Conservation (phyloP, 805 yeast species). For the Jamesozyma rosinii region DNA sequence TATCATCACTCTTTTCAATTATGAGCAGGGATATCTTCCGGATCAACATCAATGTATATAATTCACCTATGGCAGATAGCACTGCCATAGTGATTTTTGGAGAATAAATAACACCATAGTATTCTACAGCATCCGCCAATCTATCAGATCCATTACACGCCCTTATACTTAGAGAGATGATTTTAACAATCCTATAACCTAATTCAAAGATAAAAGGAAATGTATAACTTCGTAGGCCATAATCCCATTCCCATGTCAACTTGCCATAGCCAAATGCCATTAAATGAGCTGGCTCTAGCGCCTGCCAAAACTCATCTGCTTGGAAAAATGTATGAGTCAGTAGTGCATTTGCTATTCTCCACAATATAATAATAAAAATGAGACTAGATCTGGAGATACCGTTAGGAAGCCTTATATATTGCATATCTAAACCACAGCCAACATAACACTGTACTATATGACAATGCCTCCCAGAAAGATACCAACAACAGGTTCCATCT, state of each 20-base stretch:
- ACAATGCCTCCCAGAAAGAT: too few relatives aligned
- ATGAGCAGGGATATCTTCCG: conserved; percentile 17
- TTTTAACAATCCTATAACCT: conserved; percentile 14
- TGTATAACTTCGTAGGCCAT: conserved; percentile 62
- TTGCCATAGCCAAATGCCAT: conserved; percentile 71
- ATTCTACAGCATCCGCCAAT: conserved; percentile 18
- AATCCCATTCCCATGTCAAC: conserved; percentile 90
- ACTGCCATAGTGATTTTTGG: conserved; percentile 68
- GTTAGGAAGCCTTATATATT: not conserved
- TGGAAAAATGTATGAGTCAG: conserved; percentile 73
- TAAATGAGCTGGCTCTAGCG: conserved; percentile 82
- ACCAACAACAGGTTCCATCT: too few relatives aligned
- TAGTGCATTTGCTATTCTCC: conserved; percentile 55
- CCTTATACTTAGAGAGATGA: not conserved
- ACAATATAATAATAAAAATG: conserved; percentile 27
- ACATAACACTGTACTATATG: too few relatives aligned
- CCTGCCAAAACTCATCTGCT: conserved; percentile 92
- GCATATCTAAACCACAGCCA: not conserved
- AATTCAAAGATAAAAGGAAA: conserved; percentile 65
- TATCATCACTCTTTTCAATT: conserved; percentile 8
- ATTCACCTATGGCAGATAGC: conserved; percentile 66
- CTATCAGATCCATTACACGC: not conserved
- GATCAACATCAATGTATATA: conserved; percentile 43
- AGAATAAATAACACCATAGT: conserved; percentile 34
- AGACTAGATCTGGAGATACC: not conserved